Percentiles rank a stretch among this genome's conserved stretches.
Evolutionary conservation across 768 basidiomycete species (phyloP).

Genomic region (Amanita inopinata): DNA sequence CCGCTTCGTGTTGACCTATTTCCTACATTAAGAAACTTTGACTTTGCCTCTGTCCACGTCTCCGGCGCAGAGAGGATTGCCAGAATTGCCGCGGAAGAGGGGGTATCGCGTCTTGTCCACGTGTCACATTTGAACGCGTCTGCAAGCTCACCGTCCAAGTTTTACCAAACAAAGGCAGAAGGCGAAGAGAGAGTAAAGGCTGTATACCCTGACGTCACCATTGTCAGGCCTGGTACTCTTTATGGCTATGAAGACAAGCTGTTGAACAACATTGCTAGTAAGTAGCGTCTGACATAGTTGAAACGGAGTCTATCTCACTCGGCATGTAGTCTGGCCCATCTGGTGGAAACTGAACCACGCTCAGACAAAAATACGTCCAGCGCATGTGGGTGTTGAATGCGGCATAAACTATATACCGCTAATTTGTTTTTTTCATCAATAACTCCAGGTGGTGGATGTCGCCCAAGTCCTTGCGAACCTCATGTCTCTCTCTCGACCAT

Average conservation of each 20-base stretch:
- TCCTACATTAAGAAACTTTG: slow-evolving; percentile 63
- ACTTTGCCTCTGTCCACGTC: slow-evolving; percentile 72
- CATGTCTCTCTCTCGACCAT: slow-evolving; percentile 47
- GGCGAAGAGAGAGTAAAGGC: slow-evolving; percentile 83
- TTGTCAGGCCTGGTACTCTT: slow-evolving; percentile 78
- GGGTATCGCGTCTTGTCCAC: slow-evolving; percentile 83
- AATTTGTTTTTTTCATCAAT: slow-evolving; percentile 11
- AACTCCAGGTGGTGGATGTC: slow-evolving; percentile 75
- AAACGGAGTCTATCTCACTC: slow-evolving; percentile 9
- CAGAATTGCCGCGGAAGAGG: slow-evolving; percentile 60
- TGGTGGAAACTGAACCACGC: slow-evolving; percentile 92
- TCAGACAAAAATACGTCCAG: slow-evolving; percentile 80
- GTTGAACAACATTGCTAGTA: slow-evolving; percentile 85
- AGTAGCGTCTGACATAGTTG: slow-evolving; percentile 18
- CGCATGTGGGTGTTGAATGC: slow-evolving; percentile 54
- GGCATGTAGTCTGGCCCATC: slow-evolving; percentile 67
- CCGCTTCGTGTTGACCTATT: slow-evolving; percentile 5
- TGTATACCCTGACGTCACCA: slow-evolving; percentile 78
- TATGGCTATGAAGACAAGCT: slow-evolving; percentile 95
- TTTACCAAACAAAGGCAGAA: slow-evolving; percentile 83
- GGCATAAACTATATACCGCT: too few species aligned
- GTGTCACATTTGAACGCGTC: slow-evolving; percentile 93
- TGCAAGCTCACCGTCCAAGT: slow-evolving; percentile 62
- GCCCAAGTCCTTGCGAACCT: slow-evolving; percentile 85
- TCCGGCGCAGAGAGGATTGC: slow-evolving; percentile 82